Evolutionary conservation across 495 filamentous ascomycete genomes (phyloP).

Genomic region (Neurospora hispaniola): DNA sequence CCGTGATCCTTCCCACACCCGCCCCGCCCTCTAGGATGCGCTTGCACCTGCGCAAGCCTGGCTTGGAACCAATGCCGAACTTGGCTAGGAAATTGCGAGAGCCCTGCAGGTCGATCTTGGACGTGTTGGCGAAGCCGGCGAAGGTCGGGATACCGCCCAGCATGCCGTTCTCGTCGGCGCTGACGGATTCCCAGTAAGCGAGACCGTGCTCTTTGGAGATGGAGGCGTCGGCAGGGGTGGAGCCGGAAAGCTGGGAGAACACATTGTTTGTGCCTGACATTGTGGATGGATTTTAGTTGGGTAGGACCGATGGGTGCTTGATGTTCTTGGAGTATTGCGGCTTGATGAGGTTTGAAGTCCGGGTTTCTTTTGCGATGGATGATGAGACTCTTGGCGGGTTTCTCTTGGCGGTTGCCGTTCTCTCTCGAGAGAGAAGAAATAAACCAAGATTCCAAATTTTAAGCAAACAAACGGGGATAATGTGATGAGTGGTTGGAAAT

Average conservation of each 20-base stretch:
- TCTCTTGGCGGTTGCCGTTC: not conserved
- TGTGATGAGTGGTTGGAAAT: not conserved
- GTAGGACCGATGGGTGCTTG: not conserved
- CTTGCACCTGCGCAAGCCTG: constrained; percentile 12
- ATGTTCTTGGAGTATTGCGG: too few relatives aligned
- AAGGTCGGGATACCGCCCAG: constrained; percentile 61
- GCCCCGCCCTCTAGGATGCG: constrained; percentile 45
- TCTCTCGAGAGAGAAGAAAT: not conserved
- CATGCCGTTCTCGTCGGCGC: constrained; percentile 68
- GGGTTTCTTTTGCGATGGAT: too few relatives aligned
- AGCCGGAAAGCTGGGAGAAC: not conserved
- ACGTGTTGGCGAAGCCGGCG: constrained; percentile 37
- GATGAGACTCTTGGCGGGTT: not conserved
- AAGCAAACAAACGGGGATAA: too few relatives aligned
- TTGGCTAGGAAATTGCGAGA: constrained; percentile 70
- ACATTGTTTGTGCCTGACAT: not conserved
- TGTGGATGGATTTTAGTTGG: not conserved
- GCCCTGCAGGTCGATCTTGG: constrained; percentile 64
- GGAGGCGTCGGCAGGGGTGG: not conserved
- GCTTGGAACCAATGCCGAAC: constrained; percentile 43
- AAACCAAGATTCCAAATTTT: too few relatives aligned
- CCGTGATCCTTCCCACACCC: constrained; percentile 47
- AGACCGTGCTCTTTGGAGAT: constrained; percentile 44
- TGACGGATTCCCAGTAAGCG: constrained; percentile 65
- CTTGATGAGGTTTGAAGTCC: not conserved